Conservation (phyloP, 345 rosid species). For the Eucalyptus guilfoylei region DNA sequence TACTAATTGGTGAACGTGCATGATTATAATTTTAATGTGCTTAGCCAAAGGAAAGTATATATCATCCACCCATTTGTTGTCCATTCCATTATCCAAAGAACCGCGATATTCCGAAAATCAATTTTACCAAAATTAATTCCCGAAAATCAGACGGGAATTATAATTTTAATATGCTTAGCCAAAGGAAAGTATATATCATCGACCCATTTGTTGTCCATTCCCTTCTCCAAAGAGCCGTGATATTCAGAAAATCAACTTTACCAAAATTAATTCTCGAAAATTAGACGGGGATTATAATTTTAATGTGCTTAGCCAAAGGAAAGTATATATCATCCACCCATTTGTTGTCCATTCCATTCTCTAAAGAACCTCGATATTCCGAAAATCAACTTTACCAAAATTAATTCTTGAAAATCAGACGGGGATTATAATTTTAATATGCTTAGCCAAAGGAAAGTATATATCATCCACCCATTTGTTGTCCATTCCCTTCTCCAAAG, state of each 20-base stretch:
- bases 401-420: not conserved
- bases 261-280: too few species aligned
- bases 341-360: not conserved
- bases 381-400: not conserved
- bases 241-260: not conserved
- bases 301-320: not conserved
- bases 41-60: not conserved
- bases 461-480: not conserved
- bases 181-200: not conserved
- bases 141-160: not conserved
- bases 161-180: not conserved
- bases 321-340: not conserved
- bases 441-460: not conserved
- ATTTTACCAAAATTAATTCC: not conserved
- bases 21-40: not conserved
- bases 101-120: not conserved
- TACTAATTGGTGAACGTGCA: not conserved
- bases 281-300: too few species aligned
- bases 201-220: not conserved
- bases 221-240: not conserved
- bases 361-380: fast-evolving
- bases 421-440: too few species aligned
- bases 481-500: not conserved
- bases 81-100: not conserved
- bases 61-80: not conserved